Conservation (phyloP, 2,329 filamentous ascomycete species). For the Neopestalotiopsis rosae region DNA sequence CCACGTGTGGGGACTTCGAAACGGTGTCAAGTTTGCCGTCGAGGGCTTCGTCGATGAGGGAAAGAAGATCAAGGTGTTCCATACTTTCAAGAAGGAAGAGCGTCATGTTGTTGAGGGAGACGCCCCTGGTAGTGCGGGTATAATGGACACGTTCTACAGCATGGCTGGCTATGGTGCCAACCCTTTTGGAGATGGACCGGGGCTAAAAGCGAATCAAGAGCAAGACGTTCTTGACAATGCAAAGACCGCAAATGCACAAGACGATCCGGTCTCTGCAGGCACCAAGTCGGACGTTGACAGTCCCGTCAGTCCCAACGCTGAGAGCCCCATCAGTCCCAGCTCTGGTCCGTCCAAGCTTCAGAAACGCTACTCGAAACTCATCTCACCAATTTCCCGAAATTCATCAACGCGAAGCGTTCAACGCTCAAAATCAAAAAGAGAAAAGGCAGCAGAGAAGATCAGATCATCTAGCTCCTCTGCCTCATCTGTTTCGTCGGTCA, state of each 20-base stretch:
- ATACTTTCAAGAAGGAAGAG: slow-evolving; percentile 79
- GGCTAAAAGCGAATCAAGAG: slow-evolving; percentile 29
- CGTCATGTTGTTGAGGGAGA: slow-evolving; percentile 69
- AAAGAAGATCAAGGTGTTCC: slow-evolving; percentile 81
- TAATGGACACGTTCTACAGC: slow-evolving; percentile 59
- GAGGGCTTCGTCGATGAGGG: slow-evolving; percentile 90
- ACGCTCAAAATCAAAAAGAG: slow-evolving; percentile 21
- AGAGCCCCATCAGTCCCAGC: background rate
- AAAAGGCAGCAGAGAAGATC: slow-evolving; percentile 15
- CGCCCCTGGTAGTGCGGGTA: slow-evolving; percentile 52
- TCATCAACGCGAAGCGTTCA: slow-evolving; percentile 2
- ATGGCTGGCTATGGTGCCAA: slow-evolving; percentile 48
- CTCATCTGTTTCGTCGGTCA: slow-evolving; percentile 23
- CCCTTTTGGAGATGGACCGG: background rate
- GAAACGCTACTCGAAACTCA: slow-evolving; percentile 16
- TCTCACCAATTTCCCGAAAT: slow-evolving; percentile 10
- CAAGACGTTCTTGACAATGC: slow-evolving; percentile 44
- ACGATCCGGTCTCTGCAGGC: slow-evolving; percentile 19
- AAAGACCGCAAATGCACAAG: slow-evolving; percentile 25
- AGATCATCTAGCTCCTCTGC: slow-evolving; percentile 19
- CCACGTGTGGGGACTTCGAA: slow-evolving; percentile 85
- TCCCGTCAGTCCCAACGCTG: background rate
- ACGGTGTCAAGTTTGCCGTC: slow-evolving; percentile 86
- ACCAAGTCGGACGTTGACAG: slow-evolving; percentile 17
- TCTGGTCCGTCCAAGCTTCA: background rate